phyloP scores from a whole-genome alignment of 1,284 basidiomycete species.

The Puccinia hordei region DNA sequence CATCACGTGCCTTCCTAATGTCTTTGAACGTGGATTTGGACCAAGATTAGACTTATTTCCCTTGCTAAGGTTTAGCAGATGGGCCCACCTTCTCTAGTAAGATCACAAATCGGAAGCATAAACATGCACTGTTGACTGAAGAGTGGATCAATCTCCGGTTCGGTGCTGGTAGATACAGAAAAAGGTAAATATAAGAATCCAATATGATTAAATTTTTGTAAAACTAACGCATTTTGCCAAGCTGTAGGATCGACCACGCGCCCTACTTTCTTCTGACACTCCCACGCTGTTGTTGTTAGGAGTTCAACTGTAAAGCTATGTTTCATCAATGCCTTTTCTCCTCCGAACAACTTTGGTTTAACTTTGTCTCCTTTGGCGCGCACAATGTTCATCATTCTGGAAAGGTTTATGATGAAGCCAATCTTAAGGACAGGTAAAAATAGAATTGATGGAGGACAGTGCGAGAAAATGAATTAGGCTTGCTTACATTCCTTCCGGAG shows the following conservation, averaged over 20 bases:
- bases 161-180: constrained; percentile 14
- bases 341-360: constrained; percentile 25
- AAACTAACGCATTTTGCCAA: constrained; percentile 37
- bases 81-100: constrained; percentile 30
- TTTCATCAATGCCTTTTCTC: constrained; percentile 27
- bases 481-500: constrained; percentile 47
- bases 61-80: background rate
- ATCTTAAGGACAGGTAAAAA: background rate
- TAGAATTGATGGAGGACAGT: background rate
- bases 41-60: background rate
- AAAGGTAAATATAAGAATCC: background rate
- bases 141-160: constrained; percentile 31
- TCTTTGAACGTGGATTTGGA: constrained; percentile 9
- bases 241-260: constrained; percentile 33
- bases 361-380: constrained; percentile 47
- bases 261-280: constrained; percentile 36
- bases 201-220: background rate
- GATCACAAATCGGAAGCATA: constrained; percentile 49
- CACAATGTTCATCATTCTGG: constrained; percentile 48
- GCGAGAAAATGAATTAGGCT: background rate
- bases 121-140: constrained; percentile 47
- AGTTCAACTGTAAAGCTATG: constrained; percentile 31
- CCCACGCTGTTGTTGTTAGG: constrained; percentile 41
- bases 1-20: constrained; percentile 34
- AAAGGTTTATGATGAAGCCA: background rate